Conservation (phyloP, 257 asterid species). For the Nicotiana sylvestris region DNA sequence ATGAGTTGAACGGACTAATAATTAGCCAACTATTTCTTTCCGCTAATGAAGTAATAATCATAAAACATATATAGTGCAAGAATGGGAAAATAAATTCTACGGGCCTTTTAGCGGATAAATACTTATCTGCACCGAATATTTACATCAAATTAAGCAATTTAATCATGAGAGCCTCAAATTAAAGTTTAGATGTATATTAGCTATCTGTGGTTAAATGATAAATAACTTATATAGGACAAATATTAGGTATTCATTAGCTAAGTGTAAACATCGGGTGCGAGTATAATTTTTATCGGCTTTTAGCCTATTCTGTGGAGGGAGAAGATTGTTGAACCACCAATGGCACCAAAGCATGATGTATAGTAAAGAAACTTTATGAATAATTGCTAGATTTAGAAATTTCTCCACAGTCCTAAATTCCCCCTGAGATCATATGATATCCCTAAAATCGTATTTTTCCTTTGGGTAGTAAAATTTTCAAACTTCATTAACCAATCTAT, state of each 20-base stretch:
- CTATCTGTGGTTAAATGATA: too few species aligned
- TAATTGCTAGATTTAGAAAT: background rate
- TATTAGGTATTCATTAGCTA: too few species aligned
- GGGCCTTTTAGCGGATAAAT: background rate
- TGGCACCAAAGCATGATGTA: background rate
- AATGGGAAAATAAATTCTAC: background rate
- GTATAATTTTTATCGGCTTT: too few species aligned
- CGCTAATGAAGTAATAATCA: background rate
- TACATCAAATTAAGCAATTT: too few species aligned
- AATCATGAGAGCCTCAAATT: too few species aligned
- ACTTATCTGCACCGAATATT: too few species aligned
- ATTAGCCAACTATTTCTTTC: background rate
- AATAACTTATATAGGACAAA: too few species aligned
- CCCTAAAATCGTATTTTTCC: background rate
- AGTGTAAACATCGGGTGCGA: too few species aligned
- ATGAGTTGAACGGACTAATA: background rate
- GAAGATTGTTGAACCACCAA: background rate
- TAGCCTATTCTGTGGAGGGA: background rate
- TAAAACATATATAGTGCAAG: background rate
- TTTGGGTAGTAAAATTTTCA: background rate
- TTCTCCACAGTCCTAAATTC: background rate
- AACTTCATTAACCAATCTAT: background rate
- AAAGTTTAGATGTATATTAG: too few species aligned
- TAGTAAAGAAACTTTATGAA: background rate
- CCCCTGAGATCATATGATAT: background rate